Conservation (phyloP, 495 filamentous ascomycete species). For the Haplographium delicatum region DNA sequence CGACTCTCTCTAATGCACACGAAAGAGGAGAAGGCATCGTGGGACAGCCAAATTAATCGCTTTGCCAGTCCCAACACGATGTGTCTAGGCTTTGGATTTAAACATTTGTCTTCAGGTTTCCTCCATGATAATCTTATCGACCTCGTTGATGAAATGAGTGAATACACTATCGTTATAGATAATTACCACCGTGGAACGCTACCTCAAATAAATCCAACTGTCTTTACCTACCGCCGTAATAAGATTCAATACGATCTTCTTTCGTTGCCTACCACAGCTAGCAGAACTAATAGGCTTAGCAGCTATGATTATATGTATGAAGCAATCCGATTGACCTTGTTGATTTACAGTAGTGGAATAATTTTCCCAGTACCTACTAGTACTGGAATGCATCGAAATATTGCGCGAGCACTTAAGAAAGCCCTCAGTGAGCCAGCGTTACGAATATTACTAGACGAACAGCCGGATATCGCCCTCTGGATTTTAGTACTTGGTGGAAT, state of each 20-base stretch:
- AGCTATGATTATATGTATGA: conserved; percentile 2
- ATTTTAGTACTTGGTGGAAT: conserved; percentile 9
- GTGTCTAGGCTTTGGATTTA: too few relatives aligned
- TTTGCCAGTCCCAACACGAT: too few relatives aligned
- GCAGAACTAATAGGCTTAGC: background rate
- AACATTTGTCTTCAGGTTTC: too few relatives aligned
- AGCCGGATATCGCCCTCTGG: background rate
- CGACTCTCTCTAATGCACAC: too few relatives aligned
- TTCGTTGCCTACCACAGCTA: background rate
- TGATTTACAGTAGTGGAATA: conserved; percentile 5
- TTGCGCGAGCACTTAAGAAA: background rate
- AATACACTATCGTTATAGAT: conserved; percentile 7
- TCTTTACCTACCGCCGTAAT: background rate
- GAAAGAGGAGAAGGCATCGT: too few relatives aligned
- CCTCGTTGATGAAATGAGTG: too few relatives aligned
- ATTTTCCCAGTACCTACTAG: conserved; percentile 2
- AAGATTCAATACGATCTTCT: background rate
- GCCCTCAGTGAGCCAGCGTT: background rate
- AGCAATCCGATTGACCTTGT: background rate
- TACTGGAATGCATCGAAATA: background rate
- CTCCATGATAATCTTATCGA: too few relatives aligned
- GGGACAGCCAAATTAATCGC: too few relatives aligned
- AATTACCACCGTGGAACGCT: background rate
- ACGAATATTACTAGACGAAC: background rate
- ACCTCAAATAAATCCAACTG: background rate